Conservation (phyloP, 1,284 basidiomycete genomes). For the Gymnopus androsaceus region DNA sequence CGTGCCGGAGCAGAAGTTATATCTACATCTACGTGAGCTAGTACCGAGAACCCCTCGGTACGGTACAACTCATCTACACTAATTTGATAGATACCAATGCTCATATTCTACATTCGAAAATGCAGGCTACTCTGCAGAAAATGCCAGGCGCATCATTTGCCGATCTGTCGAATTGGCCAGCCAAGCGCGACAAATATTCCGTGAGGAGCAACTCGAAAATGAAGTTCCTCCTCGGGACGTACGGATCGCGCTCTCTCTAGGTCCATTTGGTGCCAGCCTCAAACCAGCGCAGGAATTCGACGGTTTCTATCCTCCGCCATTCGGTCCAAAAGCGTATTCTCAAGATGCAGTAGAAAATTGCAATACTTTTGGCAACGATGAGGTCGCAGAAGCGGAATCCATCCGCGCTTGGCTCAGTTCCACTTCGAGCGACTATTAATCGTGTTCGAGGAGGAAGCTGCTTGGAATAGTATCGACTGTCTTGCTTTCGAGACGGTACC, state of each 20-base stretch:
- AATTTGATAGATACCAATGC: constrained; percentile 59
- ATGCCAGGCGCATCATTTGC: constrained; percentile 54
- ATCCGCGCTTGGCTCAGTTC: constrained; percentile 62
- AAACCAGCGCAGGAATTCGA: constrained; percentile 72
- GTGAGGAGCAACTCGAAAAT: constrained; percentile 25
- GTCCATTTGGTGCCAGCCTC: constrained; percentile 74
- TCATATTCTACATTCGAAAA: constrained; percentile 54
- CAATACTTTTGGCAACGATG: constrained; percentile 45
- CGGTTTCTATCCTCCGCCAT: constrained; percentile 76
- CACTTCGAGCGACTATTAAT: constrained; percentile 66
- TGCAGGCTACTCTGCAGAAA: constrained; percentile 48
- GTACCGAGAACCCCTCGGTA: neutral
- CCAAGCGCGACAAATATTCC: constrained; percentile 34
- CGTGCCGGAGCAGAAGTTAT: constrained; percentile 62
- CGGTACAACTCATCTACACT: neutral
- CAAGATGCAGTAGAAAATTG: constrained; percentile 33
- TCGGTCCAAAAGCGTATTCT: constrained; percentile 54
- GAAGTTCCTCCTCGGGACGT: constrained; percentile 29
- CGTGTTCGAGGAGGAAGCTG: constrained; percentile 47
- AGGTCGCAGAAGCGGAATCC: constrained; percentile 36
- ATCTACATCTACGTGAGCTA: constrained; percentile 61
- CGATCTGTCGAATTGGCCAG: constrained; percentile 55
- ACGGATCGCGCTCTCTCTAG: constrained; percentile 68
- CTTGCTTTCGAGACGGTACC: constrained; percentile 84
- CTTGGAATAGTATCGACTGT: constrained; percentile 63